Evolutionary conservation across 371 early-diverging fungal species (phyloP), one percentile per base, ranked within the genome.

Genomic region (Cokeromyces recurvatus): DNA sequence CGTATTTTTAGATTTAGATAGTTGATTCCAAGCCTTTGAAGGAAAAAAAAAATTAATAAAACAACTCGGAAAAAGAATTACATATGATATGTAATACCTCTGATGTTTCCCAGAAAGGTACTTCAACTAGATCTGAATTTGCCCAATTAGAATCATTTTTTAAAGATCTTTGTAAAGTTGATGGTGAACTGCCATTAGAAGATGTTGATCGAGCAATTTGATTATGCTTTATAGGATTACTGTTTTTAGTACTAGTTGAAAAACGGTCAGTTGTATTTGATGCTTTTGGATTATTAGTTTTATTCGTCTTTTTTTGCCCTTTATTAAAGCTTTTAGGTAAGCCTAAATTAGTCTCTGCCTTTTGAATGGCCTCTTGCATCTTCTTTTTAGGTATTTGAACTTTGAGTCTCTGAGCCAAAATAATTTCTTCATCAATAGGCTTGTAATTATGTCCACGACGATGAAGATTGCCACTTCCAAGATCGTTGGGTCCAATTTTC

Each of bases 401-500:
- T 1, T 59, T 44, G 10, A 47, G 24, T 16, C 62, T 29, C 23
- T 57, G 58, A 1, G 48, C 50, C 7, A 62, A 11, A 29, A 62
- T 58, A 12, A 34, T 8, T 7, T 57, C 40, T 54, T 62, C 62
- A 25, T 50, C 47, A 10, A 62, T 38, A 5, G 62, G 62, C 17
- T 45, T 62, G 21, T 43, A 62, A 21, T 62, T 62, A 17, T 16
- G 38, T 8, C 62, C 62, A 41, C 38, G 38, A 19, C 62, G 19
- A 46, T 62, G 57, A 2, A 62, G 44, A 22, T 62, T 48, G 1
- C 62, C 62, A 43, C 47, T 48, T 8, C 62, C 62, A 25, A 62
- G 25, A 37, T 44, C 54, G 9, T 58, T 53, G 1, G 53, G 36
- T 21, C 47, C 48, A 16, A 24, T 9, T 20, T 46, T 53, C 6